Evolutionary conservation across 78 protist species (phyloP), one percentile per base, ranked within the genome.

Genomic region (Kipferlia bialata): DNA sequence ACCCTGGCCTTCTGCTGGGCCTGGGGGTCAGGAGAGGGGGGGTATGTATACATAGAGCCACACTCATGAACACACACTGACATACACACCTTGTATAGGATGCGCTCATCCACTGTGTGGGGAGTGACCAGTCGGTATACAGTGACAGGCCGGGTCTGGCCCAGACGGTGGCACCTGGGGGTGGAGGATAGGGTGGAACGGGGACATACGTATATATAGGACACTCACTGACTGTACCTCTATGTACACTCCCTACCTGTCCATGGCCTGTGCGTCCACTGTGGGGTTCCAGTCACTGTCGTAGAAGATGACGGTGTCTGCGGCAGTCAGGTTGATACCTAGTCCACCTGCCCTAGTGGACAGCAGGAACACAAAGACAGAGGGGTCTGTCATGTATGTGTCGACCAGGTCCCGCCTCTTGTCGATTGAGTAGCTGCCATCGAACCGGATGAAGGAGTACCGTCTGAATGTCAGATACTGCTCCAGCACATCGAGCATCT

Each of bases 161-260:
- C 99, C 31, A 96, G 93, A 2, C 99, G 91, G 69, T 96, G 99
- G 24, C 91, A 95, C 5, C 99, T 75, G 44, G n/a, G n/a, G n/a
- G n/a, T n/a, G n/a, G n/a, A n/a, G n/a, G n/a, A n/a, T n/a, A n/a
- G n/a, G n/a, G n/a, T n/a, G n/a, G n/a, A n/a, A n/a, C n/a, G n/a
- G n/a, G n/a, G n/a, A n/a, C n/a, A n/a, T n/a, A n/a, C n/a, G n/a
- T n/a, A n/a, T n/a, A n/a, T n/a, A n/a, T n/a, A n/a, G n/a, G n/a
- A n/a, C n/a, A n/a, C n/a, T n/a, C n/a, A n/a, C n/a, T n/a, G n/a
- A n/a, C n/a, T n/a, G n/a, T n/a, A n/a, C n/a, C n/a, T n/a, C n/a
- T n/a, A n/a, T n/a, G n/a, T n/a, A n/a, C n/a, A n/a, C n/a, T n/a
- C n/a, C n/a, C n/a, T n/a, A 41, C 48, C 72, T 5, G 56, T 67